These are phyloP conservation scores for Bretschneidera sinensis DNA, from an alignment of 345 rosid species.

Conservation along the genomic window DNA sequence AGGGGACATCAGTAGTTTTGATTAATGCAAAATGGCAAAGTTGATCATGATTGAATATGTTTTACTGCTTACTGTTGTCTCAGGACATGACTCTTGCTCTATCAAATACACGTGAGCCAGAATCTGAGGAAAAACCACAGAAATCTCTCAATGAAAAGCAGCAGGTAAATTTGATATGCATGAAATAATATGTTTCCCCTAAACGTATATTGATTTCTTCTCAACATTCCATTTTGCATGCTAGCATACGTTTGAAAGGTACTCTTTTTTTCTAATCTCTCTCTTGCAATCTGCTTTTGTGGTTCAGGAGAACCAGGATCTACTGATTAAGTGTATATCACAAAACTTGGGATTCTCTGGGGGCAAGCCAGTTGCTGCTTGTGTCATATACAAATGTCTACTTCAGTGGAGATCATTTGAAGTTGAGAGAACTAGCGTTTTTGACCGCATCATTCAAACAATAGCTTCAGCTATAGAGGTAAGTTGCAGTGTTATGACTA, in stretches of 20 bases:
- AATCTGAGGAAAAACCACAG: constrained; percentile 97
- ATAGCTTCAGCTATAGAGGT: constrained; percentile 91
- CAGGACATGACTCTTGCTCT: constrained; percentile 64
- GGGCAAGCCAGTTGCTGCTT: constrained; percentile 92
- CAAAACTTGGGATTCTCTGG: constrained; percentile 91
- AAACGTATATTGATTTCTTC: constrained; percentile 5
- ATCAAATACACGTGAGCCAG: constrained; percentile 70
- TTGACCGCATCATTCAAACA: constrained; percentile 95
- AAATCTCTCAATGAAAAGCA: constrained; percentile 94
- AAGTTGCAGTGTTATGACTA: constrained; percentile 15
- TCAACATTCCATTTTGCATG: neutral
- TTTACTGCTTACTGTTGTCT: constrained; percentile 18
- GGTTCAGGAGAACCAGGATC: constrained; percentile 86
- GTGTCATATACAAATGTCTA: constrained; percentile 87
- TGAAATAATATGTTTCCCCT: neutral
- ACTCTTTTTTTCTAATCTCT: constrained; percentile 5
- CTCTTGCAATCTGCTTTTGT: constrained; percentile 14
- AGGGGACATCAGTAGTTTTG: constrained; percentile 19
- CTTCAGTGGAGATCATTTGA: constrained; percentile 99
- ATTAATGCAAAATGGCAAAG: constrained; percentile 3
- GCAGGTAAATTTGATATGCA: constrained; percentile 47
- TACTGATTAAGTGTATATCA: constrained; percentile 82
- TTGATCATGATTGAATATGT: neutral
- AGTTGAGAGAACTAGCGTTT: constrained; percentile 87
- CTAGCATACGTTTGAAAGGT: constrained; percentile 1